phyloP scores from a whole-genome alignment of 257 asterid species.

The Jaltomata sinuosa region DNA sequence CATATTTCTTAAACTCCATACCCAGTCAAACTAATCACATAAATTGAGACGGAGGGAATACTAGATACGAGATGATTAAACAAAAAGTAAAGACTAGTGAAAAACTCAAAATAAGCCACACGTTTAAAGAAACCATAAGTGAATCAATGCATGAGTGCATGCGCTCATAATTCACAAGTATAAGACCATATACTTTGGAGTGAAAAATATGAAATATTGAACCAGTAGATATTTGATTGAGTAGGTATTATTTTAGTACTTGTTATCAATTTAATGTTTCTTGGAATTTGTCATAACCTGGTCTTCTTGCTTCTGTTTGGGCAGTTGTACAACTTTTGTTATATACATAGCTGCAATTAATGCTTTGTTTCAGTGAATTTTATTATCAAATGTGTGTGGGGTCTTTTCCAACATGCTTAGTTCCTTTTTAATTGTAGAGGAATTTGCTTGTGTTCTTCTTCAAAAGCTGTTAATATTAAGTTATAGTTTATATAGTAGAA shows the following conservation, averaged over 20 bases:
- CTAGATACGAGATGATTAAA: not conserved
- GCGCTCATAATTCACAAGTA: not conserved
- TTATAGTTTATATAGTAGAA: not conserved
- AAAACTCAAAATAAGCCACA: not conserved
- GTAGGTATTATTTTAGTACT: conserved; percentile 6
- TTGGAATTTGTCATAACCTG: conserved; percentile 30
- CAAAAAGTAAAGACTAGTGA: conserved; percentile 19
- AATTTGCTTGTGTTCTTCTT: not conserved
- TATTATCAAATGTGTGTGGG: conserved; percentile 15
- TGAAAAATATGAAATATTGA: not conserved
- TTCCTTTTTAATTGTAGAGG: not conserved
- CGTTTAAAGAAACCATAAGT: conserved; percentile 10
- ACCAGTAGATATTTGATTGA: not conserved
- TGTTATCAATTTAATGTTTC: conserved; percentile 21
- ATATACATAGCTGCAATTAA: conserved; percentile 40
- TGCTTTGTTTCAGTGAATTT: conserved; percentile 21
- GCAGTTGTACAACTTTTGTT: conserved; percentile 34
- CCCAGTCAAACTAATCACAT: no score
- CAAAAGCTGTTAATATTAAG: conserved; percentile 4
- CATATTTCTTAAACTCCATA: no score
- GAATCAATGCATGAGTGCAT: not conserved
- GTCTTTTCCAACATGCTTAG: conserved; percentile 7
- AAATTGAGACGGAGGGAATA: no score
- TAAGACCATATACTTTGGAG: not conserved
- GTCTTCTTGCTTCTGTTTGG: conserved; percentile 18